Evolutionary conservation across 2,329 filamentous ascomycete genomes (phyloP), one percentile per base, ranked within the genome.

Genomic region (Ophiocordyceps polyrhachis-furcata): DNA sequence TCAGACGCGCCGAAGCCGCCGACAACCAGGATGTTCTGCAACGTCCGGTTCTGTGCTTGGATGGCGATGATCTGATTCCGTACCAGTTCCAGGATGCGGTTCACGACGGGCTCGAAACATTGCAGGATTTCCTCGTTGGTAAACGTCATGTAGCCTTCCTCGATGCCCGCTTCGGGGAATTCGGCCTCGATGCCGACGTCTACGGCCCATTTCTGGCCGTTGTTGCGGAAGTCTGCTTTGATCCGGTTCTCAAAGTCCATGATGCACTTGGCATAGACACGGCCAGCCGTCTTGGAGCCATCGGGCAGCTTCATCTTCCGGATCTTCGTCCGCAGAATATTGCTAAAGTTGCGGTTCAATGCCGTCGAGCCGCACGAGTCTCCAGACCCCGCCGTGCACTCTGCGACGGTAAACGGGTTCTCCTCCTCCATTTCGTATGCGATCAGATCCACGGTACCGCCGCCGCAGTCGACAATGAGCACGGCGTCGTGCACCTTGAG

Each of bases 181-280:
- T 96, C 91, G 40, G 89, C 87, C 69, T 98, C 91, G 56, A 98
- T 96, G 58, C 91, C 91, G 43, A 98, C 91, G 60, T 98, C 91
- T 19, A 96, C 88, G 41, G 91, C 91, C 91, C 91, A 96, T 64
- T 96, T 96, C 64, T 96, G 89, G 43, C 89, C 88, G 62, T 95
- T 96, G 69, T 96, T 96, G 51, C 91, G 79, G 80, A 98, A 98
- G 63, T 96, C 91, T 43, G 91, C 91, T 73, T 98, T 98, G 74
- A 98, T 95, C 62, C 91, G 74, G 74, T 96, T 96, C 70, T 98
- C 91, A 57, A 98, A 98, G 65, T 98, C 91, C 89, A 96, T 96
- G 65, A 98, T 96, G 63, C 89, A 96, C 69, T 96, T 96, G 53
- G 89, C 89, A 63, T 96, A 96, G 45, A 98, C 91, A 63, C 89